Conservation (phyloP, 1,139 yeast species). For the Torulaspora globosa region DNA sequence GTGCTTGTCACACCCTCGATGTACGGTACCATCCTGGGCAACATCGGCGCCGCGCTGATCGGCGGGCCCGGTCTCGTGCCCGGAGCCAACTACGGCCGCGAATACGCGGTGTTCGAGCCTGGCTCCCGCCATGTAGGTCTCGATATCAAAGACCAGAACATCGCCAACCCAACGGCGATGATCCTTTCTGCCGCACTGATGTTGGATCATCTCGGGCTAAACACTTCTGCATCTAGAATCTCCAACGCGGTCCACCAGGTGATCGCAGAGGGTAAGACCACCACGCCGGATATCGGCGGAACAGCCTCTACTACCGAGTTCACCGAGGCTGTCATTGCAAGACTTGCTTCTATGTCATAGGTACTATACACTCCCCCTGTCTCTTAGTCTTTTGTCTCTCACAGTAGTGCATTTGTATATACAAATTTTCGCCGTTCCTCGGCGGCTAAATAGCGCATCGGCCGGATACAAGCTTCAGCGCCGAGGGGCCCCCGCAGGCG, state of each 20-base stretch:
- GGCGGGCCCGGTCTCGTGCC: constrained; percentile 99
- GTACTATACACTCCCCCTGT: neutral
- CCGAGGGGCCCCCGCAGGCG: no score
- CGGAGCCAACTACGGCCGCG: constrained; percentile 97
- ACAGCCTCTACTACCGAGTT: constrained; percentile 84
- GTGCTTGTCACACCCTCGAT: constrained; percentile 96
- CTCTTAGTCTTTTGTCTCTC: no score
- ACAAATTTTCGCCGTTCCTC: neutral
- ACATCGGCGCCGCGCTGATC: constrained; percentile 96
- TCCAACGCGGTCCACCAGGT: constrained; percentile 86
- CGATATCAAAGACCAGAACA: constrained; percentile 89
- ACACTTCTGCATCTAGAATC: constrained; percentile 77
- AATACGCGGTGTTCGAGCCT: constrained; percentile 97
- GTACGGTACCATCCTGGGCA: constrained; percentile 95
- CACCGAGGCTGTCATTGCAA: constrained; percentile 46
- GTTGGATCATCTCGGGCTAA: constrained; percentile 92
- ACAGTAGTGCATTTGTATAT: neutral
- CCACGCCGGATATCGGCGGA: constrained; percentile 87
- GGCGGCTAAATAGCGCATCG: neutral
- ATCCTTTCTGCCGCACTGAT: constrained; percentile 84
- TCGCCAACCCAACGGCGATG: constrained; percentile 98
- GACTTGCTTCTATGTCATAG: constrained; percentile 17
- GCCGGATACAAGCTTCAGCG: no score
- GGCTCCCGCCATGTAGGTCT: constrained; percentile 99
- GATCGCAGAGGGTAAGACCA: constrained; percentile 80